Conservation (phyloP, 1,139 yeast genomes). For the Geotrichum phurueaensis region DNA sequence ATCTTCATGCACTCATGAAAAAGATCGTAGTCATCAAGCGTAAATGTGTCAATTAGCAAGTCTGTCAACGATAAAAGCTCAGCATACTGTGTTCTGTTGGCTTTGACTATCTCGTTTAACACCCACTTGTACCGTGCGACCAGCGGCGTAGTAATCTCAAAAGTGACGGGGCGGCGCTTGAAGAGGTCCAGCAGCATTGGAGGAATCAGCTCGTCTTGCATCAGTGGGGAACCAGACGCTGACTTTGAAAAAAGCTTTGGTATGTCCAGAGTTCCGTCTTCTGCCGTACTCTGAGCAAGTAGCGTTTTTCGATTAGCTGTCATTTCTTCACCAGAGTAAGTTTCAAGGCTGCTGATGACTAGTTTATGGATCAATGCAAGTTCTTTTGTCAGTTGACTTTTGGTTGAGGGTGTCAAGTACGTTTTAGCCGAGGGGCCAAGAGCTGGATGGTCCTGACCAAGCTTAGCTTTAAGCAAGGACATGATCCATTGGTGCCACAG, state of each 20-base stretch:
- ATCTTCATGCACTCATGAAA: slow-evolving; percentile 2
- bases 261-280: not conserved
- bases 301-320: not conserved
- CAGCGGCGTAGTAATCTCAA: not conserved
- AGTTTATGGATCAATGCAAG: not conserved
- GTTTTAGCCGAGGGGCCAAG: not conserved
- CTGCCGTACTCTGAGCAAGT: not conserved
- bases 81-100: not conserved
- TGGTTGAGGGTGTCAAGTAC: not conserved
- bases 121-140: not conserved
- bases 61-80: not conserved
- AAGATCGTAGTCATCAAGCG: not conserved
- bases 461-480: not conserved
- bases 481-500: slow-evolving; percentile 10
- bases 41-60: not conserved
- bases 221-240: not conserved
- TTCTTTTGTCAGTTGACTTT: not conserved
- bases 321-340: not conserved
- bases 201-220: slow-evolving; percentile 4
- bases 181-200: not conserved
- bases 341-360: not conserved
- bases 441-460: slow-evolving; percentile 4
- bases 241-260: not conserved
- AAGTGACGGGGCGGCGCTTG: not conserved
- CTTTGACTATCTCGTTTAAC: not conserved